These are phyloP conservation scores for Trichosporon sp. DNA, from an alignment of 1,284 basidiomycete species.

Conservation along the genomic window DNA sequence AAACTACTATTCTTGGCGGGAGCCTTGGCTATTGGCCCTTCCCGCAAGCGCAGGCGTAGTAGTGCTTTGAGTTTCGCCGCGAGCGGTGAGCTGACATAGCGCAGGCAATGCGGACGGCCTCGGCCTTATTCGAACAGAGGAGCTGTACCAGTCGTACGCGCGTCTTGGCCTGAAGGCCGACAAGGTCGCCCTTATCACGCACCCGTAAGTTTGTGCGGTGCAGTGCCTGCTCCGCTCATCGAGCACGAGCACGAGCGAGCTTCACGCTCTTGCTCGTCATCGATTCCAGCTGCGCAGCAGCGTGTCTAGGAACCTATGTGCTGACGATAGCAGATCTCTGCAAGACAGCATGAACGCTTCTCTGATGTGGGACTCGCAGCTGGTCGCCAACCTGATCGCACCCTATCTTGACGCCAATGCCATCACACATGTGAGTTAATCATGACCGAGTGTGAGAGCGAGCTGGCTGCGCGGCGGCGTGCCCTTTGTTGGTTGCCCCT, in stretches of 20 bases:
- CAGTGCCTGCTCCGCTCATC: background rate
- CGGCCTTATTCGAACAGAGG: constrained; percentile 59
- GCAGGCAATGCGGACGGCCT: constrained; percentile 72
- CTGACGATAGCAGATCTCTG: constrained; percentile 11
- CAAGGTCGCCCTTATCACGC: constrained; percentile 61
- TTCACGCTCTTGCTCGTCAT: constrained; percentile 4
- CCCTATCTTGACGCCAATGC: constrained; percentile 26
- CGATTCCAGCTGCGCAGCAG: background rate
- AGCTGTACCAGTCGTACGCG: constrained; percentile 64
- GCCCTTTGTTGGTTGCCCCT: too few relatives aligned
- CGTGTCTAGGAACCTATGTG: background rate
- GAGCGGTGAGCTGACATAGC: background rate
- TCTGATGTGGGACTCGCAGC: constrained; percentile 57
- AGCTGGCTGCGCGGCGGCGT: too few relatives aligned
- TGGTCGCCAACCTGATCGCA: constrained; percentile 59
- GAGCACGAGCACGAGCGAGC: too few relatives aligned
- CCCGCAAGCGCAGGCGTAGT: background rate
- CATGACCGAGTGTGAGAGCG: too few relatives aligned
- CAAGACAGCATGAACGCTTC: constrained; percentile 60
- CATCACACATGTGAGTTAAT: constrained; percentile 5
- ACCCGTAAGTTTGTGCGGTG: constrained; percentile 57
- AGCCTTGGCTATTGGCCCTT: background rate
- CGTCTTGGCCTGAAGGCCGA: constrained; percentile 61
- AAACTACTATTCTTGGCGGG: constrained; percentile 26
- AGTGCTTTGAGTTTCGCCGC: background rate